A percentile compares a stretch with the other conserved stretches of the same genome.
phyloP scores from a whole-genome alignment of 352 stramenopile genomes.

The Phytophthora hybrid region DNA sequence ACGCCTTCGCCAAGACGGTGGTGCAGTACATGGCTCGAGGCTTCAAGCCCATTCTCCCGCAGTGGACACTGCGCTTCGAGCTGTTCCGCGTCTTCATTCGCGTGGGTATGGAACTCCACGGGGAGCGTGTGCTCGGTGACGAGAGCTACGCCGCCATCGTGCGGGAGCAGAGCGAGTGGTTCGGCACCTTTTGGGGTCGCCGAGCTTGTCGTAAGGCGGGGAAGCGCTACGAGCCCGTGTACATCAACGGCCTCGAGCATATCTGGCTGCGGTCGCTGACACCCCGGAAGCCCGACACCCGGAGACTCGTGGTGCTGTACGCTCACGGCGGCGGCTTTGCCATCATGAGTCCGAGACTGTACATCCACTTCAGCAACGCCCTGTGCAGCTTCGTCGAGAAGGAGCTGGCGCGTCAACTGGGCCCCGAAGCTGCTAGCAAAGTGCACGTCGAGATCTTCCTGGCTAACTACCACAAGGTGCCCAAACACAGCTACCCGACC shows the following conservation, averaged over 20 bases:
- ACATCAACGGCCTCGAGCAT: conserved; percentile 46
- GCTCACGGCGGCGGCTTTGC: conserved; percentile 59
- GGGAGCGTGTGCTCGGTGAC: conserved; percentile 32
- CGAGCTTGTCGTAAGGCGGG: conserved; percentile 24
- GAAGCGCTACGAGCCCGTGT: conserved; percentile 30
- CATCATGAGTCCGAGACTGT: conserved; percentile 49
- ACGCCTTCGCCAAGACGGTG: conserved; percentile 30
- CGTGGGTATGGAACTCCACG: conserved; percentile 37
- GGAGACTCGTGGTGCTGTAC: conserved; percentile 45
- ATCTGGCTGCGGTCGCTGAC: conserved; percentile 39
- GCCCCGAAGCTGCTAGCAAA: neutral
- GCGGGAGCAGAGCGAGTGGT: conserved; percentile 37
- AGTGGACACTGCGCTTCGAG: conserved; percentile 61
- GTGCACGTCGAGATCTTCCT: conserved; percentile 53
- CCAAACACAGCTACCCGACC: conserved; percentile 54
- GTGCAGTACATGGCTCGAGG: conserved; percentile 33
- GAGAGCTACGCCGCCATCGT: conserved; percentile 43
- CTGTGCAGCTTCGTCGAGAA: conserved; percentile 35
- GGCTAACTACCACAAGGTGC: conserved; percentile 60
- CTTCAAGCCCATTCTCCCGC: conserved; percentile 38
- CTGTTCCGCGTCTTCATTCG: conserved; percentile 39
- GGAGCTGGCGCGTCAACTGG: conserved; percentile 32
- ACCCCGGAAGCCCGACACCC: conserved; percentile 11
- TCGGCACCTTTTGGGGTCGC: conserved; percentile 37
- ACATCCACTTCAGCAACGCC: conserved; percentile 51